Evolutionary conservation across 1,139 yeast genomes (phyloP), one percentile per base, ranked within the genome.

Genomic region (Candida sanyaensis): DNA sequence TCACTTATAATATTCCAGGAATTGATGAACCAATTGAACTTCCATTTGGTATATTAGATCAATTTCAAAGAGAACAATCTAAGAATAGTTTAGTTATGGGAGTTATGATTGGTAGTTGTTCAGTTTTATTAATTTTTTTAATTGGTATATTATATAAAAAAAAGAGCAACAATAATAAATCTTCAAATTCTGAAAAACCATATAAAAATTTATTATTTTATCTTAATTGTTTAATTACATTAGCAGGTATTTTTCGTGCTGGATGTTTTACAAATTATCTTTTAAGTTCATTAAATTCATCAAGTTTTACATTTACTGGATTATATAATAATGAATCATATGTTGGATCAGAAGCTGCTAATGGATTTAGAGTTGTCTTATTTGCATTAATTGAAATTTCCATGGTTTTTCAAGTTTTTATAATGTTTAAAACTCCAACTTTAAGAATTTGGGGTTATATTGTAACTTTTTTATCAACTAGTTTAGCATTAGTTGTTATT

Each of bases 401-500:
- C 0, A 69, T 92, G 59, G 73, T 83, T 2, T 82, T 83, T 59
- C 98, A 93, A 65, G 78, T 87, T 5, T 77, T 73, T 52, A 77
- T 86, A 12, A 84, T 92, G 41, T 88, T 88, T 68, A 74, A 76
- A 48, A 69, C 80, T 11, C 81, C 83, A n/a, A 73, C 73, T 36
- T 67, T 68, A 42, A 71, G 66, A 47, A 61, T 55, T 23, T 47
- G 75, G 38, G 79, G 86, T 0, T 48, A 61, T 36, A 5, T 64
- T 0, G 62, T 81, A n/a, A 71, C 83, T 0, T 50, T 58, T 0
- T 39, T 78, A 1, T 70, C 84, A 0, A 64, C 64, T 0, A 45
- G 64, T 0, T 66, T 84, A 29, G 86, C 83, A 0, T 43, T 78
- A 5, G 66, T 78, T 1, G 77, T 85, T 0, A 66, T 81, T 23